phyloP scores from a whole-genome alignment of 108 stramenopile species.

The Chaetoceros tenuissimus region DNA sequence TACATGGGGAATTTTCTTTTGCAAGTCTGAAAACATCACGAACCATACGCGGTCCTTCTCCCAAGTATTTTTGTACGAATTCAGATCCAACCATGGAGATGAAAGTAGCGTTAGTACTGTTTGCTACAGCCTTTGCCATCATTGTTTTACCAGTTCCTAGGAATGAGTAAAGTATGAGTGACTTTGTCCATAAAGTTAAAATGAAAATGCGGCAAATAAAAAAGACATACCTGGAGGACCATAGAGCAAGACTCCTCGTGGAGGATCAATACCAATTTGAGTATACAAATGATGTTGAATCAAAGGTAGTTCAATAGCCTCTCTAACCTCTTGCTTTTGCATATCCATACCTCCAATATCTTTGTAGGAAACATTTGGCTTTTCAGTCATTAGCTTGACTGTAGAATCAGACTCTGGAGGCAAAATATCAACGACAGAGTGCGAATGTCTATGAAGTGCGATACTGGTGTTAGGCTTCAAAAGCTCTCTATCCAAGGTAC shows the following conservation, averaged over 20 bases:
- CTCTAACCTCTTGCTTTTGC: conserved; percentile 98
- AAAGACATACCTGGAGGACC: conserved; percentile 54
- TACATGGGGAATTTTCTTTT: conserved; percentile 94
- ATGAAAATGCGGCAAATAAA: conserved; percentile 9
- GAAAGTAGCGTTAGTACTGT: conserved; percentile 96
- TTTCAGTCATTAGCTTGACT: conserved; percentile 99
- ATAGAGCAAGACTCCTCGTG: conserved; percentile 96
- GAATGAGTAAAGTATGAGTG: conserved; percentile 55
- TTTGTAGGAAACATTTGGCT: conserved; percentile 96
- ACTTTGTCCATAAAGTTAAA: neutral
- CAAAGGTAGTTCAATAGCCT: conserved; percentile 98
- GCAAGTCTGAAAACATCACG: conserved; percentile 99
- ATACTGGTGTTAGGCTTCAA: conserved; percentile 97
- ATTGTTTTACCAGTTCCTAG: conserved; percentile 96
- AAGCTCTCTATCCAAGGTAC: conserved; percentile 93
- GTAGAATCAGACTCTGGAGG: conserved; percentile 98
- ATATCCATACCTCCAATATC: conserved; percentile 99
- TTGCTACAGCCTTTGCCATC: conserved; percentile 99
- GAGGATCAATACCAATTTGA: conserved; percentile 99
- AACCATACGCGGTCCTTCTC: conserved; percentile 99
- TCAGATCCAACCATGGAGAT: conserved; percentile 98
- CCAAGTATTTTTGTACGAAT: conserved; percentile 99
- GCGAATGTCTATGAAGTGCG: conserved; percentile 96
- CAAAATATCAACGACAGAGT: conserved; percentile 96
- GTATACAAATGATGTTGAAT: conserved; percentile 96